Evolutionary conservation across 495 filamentous ascomycete species (phyloP), one percentile per base, ranked within the genome.

Genomic region (Margaritispora aquatica): DNA sequence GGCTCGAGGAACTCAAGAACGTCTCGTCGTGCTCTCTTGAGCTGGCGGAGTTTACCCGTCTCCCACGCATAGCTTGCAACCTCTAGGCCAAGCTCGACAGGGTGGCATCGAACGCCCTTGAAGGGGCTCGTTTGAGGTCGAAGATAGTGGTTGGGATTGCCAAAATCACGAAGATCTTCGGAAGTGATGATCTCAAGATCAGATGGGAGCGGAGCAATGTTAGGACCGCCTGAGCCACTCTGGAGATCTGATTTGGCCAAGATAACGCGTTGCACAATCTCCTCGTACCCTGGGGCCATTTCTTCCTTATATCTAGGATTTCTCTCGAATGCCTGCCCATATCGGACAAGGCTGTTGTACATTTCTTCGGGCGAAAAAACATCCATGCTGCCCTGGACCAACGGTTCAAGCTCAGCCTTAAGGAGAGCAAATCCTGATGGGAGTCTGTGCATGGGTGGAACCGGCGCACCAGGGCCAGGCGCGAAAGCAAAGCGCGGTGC

Each of bases 311-410:
- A 56, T 46, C 13, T 5, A 5, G 15, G 9, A 21, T 56, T 24
- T 11, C 54, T 4, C 34, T 55, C 53, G 21, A 46, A 56, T 15
- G 38, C 36, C 26, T 56, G 54, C 11, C 36, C 34, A 23, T 56
- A 56, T 5, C 2, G 22, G 1, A 56, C 5, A 17, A 56, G 21
- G 19, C 19, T 29, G 1, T 46, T 21, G 19, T 46, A 56, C 36
- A 56, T 47, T 20, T 56, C 48, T 44, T 15, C 8, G 3, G 17
- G 2, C 19, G 7, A n/a, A 2, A n/a, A 17, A n/a, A n/a, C n/a
- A 9, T 44, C 8, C 8, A 15, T n/a, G 38, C 38, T 44, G 3
- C 38, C n/a, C n/a, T n/a, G 38, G 17, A 44, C 17, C 38, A 44
- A n/a, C 11, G 38, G 3, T 17, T 44, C 38, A 3, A 44, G 19